Conservation (phyloP, 192 early-diverging fungal genomes). For the Helicostylum pulchrum region DNA sequence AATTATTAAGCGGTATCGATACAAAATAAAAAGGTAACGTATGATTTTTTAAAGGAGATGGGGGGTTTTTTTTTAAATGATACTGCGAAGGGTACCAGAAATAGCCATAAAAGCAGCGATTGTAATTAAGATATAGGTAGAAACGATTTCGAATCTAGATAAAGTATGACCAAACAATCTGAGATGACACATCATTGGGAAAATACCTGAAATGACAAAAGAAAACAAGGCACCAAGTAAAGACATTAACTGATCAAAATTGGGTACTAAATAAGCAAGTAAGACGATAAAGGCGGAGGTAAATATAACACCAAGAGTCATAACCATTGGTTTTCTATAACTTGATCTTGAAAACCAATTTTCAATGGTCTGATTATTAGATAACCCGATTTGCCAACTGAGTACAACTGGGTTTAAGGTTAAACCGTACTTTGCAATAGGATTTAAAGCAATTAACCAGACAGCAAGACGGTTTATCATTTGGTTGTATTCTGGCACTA, state of each 20-base stretch:
- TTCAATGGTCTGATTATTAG: conserved; percentile 17
- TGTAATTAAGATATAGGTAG: conserved; percentile 18
- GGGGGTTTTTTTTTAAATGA: conserved; percentile 29
- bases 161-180: conserved; percentile 25
- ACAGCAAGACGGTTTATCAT: conserved; percentile 57
- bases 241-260: conserved; percentile 31
- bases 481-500: conserved; percentile 50
- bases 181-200: conserved; percentile 37
- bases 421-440: conserved; percentile 72
- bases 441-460: conserved; percentile 65
- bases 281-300: conserved; percentile 20
- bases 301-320: conserved; percentile 19
- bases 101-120: conserved; percentile 27
- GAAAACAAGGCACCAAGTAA: conserved; percentile 38
- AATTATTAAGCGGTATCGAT: not conserved
- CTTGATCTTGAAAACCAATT: conserved; percentile 7
- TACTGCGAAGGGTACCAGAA: conserved; percentile 31
- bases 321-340: conserved; percentile 19
- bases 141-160: conserved; percentile 5
- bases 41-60: no score
- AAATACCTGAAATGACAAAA: conserved; percentile 34
- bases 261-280: conserved; percentile 27
- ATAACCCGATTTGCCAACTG: conserved; percentile 40
- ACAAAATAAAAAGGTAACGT: not conserved
- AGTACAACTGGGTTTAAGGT: conserved; percentile 59